Conservation (phyloP, 2,329 filamentous ascomycete genomes). For the Calcarisporium arbuscula region DNA sequence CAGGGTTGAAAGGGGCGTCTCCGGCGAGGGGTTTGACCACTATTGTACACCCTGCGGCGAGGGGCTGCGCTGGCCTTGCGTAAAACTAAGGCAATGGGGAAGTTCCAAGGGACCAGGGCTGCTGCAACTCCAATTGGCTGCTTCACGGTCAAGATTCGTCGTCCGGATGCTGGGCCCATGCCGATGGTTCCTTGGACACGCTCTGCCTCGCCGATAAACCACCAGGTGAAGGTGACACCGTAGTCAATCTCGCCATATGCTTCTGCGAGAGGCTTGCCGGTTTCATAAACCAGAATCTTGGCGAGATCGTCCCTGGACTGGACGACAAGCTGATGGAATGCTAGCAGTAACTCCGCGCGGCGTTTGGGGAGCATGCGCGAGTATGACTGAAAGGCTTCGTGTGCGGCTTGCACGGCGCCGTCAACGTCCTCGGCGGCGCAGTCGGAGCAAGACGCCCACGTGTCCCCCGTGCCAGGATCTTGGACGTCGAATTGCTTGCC, state of each 20-base stretch:
- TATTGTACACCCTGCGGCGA: conserved; percentile 73
- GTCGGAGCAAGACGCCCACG: conserved; percentile 45
- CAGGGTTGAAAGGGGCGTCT: conserved; percentile 68
- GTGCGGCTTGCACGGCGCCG: conserved; percentile 26
- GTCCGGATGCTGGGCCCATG: conserved; percentile 51
- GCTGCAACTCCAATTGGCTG: conserved; percentile 29
- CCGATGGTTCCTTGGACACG: conserved; percentile 52
- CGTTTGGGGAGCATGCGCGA: conserved; percentile 28
- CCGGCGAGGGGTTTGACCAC: conserved; percentile 65
- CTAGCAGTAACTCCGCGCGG: conserved; percentile 27
- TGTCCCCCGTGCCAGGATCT: conserved; percentile 44
- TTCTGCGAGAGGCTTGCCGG: conserved; percentile 50
- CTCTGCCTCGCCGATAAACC: conserved; percentile 49
- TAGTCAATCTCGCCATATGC: conserved; percentile 51
- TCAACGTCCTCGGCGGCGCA: conserved; percentile 35
- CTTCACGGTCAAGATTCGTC: conserved; percentile 66
- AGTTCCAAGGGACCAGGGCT: conserved; percentile 47
- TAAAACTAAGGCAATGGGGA: conserved; percentile 46
- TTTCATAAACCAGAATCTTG: conserved; percentile 38
- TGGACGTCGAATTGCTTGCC: conserved; percentile 44
- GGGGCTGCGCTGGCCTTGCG: conserved; percentile 43
- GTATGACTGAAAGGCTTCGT: conserved; percentile 31
- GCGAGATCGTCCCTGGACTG: conserved; percentile 31
- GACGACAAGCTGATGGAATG: conserved; percentile 30
- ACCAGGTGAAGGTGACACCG: conserved; percentile 45